phyloP scores from a whole-genome alignment of 495 filamentous ascomycete species.

The Penicillium verhagenii region DNA sequence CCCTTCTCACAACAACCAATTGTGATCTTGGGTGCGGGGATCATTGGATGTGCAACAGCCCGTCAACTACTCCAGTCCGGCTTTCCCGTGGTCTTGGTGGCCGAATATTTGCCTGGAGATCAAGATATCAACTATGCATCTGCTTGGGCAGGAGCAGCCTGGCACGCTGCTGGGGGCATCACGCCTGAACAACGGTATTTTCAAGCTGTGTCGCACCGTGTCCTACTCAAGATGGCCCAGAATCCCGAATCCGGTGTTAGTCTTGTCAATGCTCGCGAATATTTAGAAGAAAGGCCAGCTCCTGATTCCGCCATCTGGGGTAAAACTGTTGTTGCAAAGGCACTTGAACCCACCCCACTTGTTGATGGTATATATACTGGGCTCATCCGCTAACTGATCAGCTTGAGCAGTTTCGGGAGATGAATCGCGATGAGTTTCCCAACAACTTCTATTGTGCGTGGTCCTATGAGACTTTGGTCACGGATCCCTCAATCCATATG shows the following conservation, averaged over 20 bases:
- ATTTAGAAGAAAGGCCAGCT: constrained; percentile 36
- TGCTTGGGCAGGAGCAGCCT: constrained; percentile 47
- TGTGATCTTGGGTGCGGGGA: constrained; percentile 42
- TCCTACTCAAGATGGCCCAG: constrained; percentile 39
- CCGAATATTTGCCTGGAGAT: constrained; percentile 44
- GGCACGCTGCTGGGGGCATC: constrained; percentile 45
- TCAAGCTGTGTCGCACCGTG: constrained; percentile 40
- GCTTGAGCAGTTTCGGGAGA: constrained; percentile 33
- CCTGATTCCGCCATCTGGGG: constrained; percentile 42
- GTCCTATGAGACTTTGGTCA: constrained; percentile 43
- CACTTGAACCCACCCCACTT: no score
- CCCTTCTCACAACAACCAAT: constrained; percentile 42
- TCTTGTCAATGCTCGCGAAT: constrained; percentile 38
- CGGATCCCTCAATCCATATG: constrained; percentile 44
- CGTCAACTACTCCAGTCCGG: constrained; percentile 38
- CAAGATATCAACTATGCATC: constrained; percentile 44
- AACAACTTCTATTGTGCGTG: constrained; percentile 36
- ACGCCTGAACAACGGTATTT: constrained; percentile 38
- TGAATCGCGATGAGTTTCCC: constrained; percentile 36
- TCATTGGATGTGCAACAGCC: constrained; percentile 45
- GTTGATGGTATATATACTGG: no score
- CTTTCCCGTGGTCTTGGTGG: constrained; percentile 39
- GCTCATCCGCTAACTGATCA: neutral
- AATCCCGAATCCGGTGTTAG: constrained; percentile 39
- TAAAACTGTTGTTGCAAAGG: constrained; percentile 38